These are phyloP conservation scores for Coemansia sp. DNA, from an alignment of 192 early-diverging fungal species.

Conservation along the genomic window DNA sequence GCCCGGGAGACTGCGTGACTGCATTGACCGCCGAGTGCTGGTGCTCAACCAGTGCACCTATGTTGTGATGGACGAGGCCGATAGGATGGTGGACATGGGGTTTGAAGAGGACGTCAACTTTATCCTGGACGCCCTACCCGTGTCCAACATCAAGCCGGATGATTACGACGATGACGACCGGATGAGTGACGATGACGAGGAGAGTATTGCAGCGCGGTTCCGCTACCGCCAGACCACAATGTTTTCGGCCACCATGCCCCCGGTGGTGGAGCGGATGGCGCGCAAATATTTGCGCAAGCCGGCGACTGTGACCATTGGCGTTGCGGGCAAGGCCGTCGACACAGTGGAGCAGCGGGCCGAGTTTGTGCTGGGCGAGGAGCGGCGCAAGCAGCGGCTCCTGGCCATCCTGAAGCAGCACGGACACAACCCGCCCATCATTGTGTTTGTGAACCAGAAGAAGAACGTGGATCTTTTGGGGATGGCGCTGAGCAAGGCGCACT, in stretches of 20 bases:
- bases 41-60: slow-evolving; percentile 92
- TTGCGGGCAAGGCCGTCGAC: slow-evolving; percentile 92
- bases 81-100: slow-evolving; percentile 92
- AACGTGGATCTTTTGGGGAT: slow-evolving; percentile 77
- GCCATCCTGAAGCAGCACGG: slow-evolving; percentile 68
- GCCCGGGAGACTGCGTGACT: slow-evolving; percentile 92
- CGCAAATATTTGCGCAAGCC: slow-evolving; percentile 88
- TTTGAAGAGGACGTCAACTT: slow-evolving; percentile 94
- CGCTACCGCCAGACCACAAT: slow-evolving; percentile 93
- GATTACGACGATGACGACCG: slow-evolving; percentile 46
- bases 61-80: slow-evolving; percentile 99
- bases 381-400: slow-evolving; percentile 62
- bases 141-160: slow-evolving; percentile 85
- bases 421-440: slow-evolving; percentile 72
- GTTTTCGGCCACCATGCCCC: slow-evolving; percentile 99
- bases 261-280: slow-evolving; percentile 89
- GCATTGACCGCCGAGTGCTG: slow-evolving; percentile 80
- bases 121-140: slow-evolving; percentile 90
- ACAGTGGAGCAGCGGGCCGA: slow-evolving; percentile 95
- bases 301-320: slow-evolving; percentile 93
- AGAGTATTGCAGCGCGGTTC: slow-evolving; percentile 6
- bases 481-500: slow-evolving; percentile 48
- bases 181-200: background rate
- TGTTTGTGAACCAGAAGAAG: slow-evolving; percentile 98
- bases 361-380: slow-evolving; percentile 84